Evolutionary conservation across 371 early-diverging fungal species (phyloP).

Genomic region (Capillidium rhysosporum): DNA sequence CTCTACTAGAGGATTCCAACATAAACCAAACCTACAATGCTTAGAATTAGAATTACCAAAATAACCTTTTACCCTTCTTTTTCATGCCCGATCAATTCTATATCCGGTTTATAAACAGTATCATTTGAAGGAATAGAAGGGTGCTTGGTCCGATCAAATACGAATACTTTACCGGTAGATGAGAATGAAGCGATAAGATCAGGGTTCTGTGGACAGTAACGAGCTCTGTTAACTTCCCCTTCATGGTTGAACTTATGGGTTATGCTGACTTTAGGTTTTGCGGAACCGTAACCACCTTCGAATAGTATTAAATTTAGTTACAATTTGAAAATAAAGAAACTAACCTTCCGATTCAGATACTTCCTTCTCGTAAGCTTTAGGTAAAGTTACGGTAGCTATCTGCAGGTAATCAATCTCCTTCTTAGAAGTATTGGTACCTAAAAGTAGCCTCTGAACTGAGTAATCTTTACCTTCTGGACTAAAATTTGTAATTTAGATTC

Average conservation of each 20-base stretch:
- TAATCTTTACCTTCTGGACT: slow-evolving; percentile 85
- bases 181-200: slow-evolving; percentile 92
- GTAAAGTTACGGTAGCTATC: slow-evolving; percentile 74
- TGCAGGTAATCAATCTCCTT: slow-evolving; percentile 87
- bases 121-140: slow-evolving; percentile 47
- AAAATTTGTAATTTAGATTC: neutral
- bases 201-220: slow-evolving; percentile 83
- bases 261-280: slow-evolving; percentile 63
- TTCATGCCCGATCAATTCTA: slow-evolving; percentile 71
- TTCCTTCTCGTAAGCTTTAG: slow-evolving; percentile 21
- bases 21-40: slow-evolving; percentile 35
- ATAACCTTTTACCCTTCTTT: slow-evolving; percentile 66
- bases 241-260: slow-evolving; percentile 80
- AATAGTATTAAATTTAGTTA: neutral
- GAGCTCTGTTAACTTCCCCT: slow-evolving; percentile 88
- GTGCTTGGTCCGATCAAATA: slow-evolving; percentile 96
- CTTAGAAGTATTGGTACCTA: slow-evolving; percentile 95
- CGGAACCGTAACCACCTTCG: slow-evolving; percentile 56
- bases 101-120: slow-evolving; percentile 65
- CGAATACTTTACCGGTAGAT: slow-evolving; percentile 66
- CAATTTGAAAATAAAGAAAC: neutral
- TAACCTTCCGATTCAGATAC: neutral
- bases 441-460: slow-evolving; percentile 57
- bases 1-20: slow-evolving; percentile 43
- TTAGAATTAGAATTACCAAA: no score